phyloP scores from a whole-genome alignment of 768 basidiomycete species.

The Butyriboletus loyo region DNA sequence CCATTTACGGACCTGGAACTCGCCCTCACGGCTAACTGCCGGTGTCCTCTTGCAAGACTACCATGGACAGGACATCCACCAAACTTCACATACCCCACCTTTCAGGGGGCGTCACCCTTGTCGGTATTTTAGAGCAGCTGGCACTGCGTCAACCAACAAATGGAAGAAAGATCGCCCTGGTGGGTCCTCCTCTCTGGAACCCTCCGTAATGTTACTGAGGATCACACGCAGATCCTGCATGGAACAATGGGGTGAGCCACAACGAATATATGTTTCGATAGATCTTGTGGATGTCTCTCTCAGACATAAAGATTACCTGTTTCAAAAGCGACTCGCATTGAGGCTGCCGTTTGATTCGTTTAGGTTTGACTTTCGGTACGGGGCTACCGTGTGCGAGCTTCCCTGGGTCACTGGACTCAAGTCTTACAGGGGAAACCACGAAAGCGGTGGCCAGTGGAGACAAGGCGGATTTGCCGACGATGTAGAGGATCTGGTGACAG shows the following conservation, averaged over 20 bases:
- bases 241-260: constrained; percentile 68
- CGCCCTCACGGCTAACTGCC: background rate
- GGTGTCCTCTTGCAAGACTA: constrained; percentile 1
- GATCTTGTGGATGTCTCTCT: background rate
- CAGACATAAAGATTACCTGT: constrained; percentile 86
- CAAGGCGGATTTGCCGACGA: constrained; percentile 60
- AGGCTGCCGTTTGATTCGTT: constrained; percentile 75
- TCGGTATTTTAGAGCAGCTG: constrained; percentile 63
- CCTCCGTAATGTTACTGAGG: constrained; percentile 11
- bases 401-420: constrained; percentile 3
- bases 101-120: constrained; percentile 43
- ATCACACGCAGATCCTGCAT: constrained; percentile 62
- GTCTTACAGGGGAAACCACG: constrained; percentile 64
- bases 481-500: constrained; percentile 60
- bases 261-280: background rate
- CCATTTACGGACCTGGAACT: constrained; percentile 21
- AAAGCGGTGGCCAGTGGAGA: constrained; percentile 66
- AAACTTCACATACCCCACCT: constrained; percentile 55
- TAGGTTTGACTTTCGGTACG: constrained; percentile 83
- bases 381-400: background rate
- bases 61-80: constrained; percentile 37
- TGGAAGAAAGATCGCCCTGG: constrained; percentile 64
- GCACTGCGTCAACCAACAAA: constrained; percentile 46
- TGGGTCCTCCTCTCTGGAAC: constrained; percentile 32
- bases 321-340: constrained; percentile 67